phyloP scores from a whole-genome alignment of 805 yeast species.

The Sugiyamaella chiloensis region DNA sequence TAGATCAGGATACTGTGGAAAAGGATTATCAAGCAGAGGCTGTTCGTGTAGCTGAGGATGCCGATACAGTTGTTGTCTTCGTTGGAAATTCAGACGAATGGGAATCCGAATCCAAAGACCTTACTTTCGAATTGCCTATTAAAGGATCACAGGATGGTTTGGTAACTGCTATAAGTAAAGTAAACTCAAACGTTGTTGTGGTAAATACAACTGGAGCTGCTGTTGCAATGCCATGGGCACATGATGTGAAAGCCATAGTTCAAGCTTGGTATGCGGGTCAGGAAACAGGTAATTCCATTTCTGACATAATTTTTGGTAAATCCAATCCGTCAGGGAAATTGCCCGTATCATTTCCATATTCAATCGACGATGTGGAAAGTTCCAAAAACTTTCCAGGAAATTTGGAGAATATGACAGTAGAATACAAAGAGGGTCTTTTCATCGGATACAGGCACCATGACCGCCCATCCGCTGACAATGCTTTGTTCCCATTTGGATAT shows the following conservation, averaged over 20 bases:
- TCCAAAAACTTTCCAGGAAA: conserved; percentile 26
- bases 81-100: conserved; percentile 50
- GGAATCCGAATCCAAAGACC: conserved; percentile 55
- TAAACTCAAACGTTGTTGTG: conserved; percentile 46
- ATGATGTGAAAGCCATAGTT: conserved; percentile 42
- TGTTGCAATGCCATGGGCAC: conserved; percentile 52
- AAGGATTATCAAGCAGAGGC: conserved; percentile 36
- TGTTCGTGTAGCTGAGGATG: conserved; percentile 43
- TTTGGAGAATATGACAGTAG: conserved; percentile 45
- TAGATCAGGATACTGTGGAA: conserved; percentile 40
- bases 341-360: conserved; percentile 50
- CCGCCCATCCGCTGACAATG: conserved; percentile 41
- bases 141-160: conserved; percentile 37
- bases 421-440: conserved; percentile 62
- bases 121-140: conserved; percentile 48
- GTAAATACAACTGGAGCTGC: conserved; percentile 58
- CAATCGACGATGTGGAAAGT: conserved; percentile 45
- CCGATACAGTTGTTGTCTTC: conserved; percentile 47
- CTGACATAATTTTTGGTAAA: conserved; percentile 58
- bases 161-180: conserved; percentile 41
- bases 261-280: conserved; percentile 59
- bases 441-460: conserved; percentile 63
- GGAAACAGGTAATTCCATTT: conserved; percentile 56
- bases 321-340: conserved; percentile 55
- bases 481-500: conserved; percentile 57